Evolutionary conservation across 2,329 filamentous ascomycete species (phyloP).

Genomic region (Alternaria gansuensis): DNA sequence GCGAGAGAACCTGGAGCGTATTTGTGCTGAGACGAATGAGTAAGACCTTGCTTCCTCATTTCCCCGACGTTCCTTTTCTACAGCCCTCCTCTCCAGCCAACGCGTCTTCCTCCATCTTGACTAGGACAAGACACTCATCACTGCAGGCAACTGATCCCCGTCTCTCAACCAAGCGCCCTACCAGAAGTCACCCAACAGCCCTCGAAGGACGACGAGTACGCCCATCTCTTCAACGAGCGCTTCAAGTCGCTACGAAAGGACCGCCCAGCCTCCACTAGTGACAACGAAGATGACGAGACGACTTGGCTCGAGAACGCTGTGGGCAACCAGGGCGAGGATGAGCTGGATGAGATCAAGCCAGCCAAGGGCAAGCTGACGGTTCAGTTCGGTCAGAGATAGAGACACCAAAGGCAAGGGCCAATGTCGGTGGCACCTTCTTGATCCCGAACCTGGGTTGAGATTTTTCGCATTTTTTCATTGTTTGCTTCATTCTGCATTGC

Average conservation of each 20-base stretch:
- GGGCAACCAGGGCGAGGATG: slow-evolving; percentile 34
- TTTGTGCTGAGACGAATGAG: slow-evolving; percentile 61
- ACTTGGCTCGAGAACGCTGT: slow-evolving; percentile 47
- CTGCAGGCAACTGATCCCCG: slow-evolving; percentile 61
- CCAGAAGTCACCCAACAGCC: slow-evolving; percentile 49
- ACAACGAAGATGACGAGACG: slow-evolving; percentile 47
- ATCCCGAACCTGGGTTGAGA: slow-evolving; percentile 15
- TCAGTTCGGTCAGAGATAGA: slow-evolving; percentile 47
- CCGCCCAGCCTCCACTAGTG: slow-evolving; percentile 35
- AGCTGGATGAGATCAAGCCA: slow-evolving; percentile 31
- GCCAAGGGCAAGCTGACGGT: slow-evolving; percentile 49
- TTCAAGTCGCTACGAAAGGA: slow-evolving; percentile 45
- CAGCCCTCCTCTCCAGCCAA: neutral
- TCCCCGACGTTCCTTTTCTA: slow-evolving; percentile 9
- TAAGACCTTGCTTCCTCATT: slow-evolving; percentile 35
- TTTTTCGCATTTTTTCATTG: slow-evolving; percentile 35
- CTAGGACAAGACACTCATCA: slow-evolving; percentile 29
- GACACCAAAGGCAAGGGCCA: slow-evolving; percentile 12
- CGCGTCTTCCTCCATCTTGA: neutral
- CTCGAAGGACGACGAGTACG: slow-evolving; percentile 50
- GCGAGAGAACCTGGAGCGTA: slow-evolving; percentile 59
- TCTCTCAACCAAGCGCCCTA: slow-evolving; percentile 56
- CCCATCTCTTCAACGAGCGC: slow-evolving; percentile 55
- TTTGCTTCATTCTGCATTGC: slow-evolving; percentile 34
- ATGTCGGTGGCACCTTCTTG: slow-evolving; percentile 8